These are phyloP conservation scores for Ceriops tagal DNA, from an alignment of 345 rosid species.

Conservation along the genomic window DNA sequence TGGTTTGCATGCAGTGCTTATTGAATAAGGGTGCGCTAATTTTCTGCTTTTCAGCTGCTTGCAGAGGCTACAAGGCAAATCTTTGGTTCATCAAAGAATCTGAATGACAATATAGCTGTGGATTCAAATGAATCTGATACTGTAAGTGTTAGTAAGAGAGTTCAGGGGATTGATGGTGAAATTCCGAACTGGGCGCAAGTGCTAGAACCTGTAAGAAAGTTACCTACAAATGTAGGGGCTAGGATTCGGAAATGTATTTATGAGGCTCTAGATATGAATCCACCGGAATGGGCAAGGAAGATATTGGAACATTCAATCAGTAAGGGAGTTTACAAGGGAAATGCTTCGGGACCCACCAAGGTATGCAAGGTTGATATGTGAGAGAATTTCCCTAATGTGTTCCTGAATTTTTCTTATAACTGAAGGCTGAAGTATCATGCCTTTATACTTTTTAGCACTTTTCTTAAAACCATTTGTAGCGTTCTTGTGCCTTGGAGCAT, in stretches of 20 bases:
- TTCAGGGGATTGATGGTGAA: constrained; percentile 14
- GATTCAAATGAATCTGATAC: constrained; percentile 17
- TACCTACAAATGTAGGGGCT: constrained; percentile 43
- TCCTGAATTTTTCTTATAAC: background rate
- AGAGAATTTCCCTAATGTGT: background rate
- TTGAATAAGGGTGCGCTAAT: constrained; percentile 19
- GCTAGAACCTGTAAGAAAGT: constrained; percentile 35
- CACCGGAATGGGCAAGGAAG: constrained; percentile 39
- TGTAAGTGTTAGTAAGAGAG: constrained; percentile 5
- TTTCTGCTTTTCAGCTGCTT: constrained; percentile 35
- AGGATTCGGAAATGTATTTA: constrained; percentile 33
- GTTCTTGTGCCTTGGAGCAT: no score
- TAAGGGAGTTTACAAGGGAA: constrained; percentile 40
- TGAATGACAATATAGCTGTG: constrained; percentile 15
- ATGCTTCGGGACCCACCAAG: constrained; percentile 47
- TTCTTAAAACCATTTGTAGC: no score
- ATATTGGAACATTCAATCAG: constrained; percentile 35
- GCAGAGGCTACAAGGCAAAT: constrained; percentile 41
- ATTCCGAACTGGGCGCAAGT: constrained; percentile 38
- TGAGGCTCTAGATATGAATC: constrained; percentile 31
- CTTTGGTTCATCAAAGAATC: constrained; percentile 26
- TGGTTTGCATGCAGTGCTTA: constrained; percentile 8
- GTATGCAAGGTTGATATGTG: constrained; percentile 4
- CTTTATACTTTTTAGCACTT: background rate
- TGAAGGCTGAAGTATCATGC: background rate